These are phyloP conservation scores for Aspergillus ustus DNA, from an alignment of 2,329 filamentous ascomycete genomes.

Conservation along the genomic window DNA sequence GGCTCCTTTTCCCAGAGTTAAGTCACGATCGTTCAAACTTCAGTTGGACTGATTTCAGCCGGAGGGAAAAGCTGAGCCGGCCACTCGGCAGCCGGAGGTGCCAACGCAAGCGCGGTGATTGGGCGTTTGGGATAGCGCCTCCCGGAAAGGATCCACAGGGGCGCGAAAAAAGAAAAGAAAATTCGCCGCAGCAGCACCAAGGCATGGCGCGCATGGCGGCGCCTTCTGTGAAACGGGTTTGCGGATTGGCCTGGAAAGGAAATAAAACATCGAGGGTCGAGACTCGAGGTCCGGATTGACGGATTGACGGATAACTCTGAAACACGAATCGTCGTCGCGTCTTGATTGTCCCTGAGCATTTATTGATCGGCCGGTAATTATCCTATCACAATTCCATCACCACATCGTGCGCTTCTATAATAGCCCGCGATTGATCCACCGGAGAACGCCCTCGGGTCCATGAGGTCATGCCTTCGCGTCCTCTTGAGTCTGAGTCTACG, in stretches of 20 bases:
- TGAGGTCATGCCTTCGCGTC: constrained; percentile 9
- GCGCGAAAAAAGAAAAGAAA: constrained; percentile 1
- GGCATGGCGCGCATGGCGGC: not conserved
- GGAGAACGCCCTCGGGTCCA: not conserved
- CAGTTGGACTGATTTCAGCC: not conserved
- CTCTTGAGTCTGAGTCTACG: not conserved
- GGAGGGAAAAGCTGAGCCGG: not conserved
- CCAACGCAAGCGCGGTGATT: not conserved
- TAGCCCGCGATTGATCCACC: not conserved
- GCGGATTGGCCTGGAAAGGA: not conserved
- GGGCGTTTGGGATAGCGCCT: not conserved
- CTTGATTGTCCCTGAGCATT: not conserved
- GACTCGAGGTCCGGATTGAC: not conserved
- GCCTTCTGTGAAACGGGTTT: not conserved
- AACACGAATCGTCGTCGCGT: not conserved
- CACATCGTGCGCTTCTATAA: constrained; percentile 1
- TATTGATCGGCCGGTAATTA: not conserved
- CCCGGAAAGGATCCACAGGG: constrained; percentile 5
- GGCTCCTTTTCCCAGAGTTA: not conserved
- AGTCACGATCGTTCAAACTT: not conserved
- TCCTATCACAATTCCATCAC: not conserved
- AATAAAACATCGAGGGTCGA: not conserved
- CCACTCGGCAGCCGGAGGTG: not conserved
- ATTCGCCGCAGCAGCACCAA: not conserved
- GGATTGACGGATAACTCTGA: not conserved